phyloP scores from a whole-genome alignment of 768 basidiomycete species.

The Boletus fagicola region DNA sequence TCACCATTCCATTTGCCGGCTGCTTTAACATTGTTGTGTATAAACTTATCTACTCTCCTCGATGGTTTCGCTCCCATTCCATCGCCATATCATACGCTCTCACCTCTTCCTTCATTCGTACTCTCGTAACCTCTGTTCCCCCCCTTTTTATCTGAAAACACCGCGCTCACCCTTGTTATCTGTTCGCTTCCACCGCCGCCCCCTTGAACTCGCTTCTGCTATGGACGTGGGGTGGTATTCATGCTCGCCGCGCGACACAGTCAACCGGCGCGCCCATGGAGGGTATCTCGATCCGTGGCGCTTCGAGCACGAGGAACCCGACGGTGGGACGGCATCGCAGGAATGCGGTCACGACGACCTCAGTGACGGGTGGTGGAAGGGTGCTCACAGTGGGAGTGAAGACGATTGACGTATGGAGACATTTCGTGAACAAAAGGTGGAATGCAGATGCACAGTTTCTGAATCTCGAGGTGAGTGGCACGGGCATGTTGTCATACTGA shows the following conservation, averaged over 20 bases:
- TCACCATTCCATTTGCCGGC: constrained; percentile 14
- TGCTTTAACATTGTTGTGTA: constrained; percentile 18
- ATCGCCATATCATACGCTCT: constrained; percentile 12
- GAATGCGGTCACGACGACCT: constrained; percentile 46
- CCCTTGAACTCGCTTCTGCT: constrained; percentile 21
- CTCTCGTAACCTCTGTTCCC: constrained; percentile 6
- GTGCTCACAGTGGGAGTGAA: constrained; percentile 31
- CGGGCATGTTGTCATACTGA: not conserved
- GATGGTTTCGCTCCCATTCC: constrained; percentile 14
- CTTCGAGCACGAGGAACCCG: constrained; percentile 43
- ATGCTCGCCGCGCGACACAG: constrained; percentile 44
- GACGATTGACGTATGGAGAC: constrained; percentile 67
- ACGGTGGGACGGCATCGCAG: constrained; percentile 57
- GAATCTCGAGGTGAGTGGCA: constrained; percentile 72
- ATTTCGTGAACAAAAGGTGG: constrained; percentile 72
- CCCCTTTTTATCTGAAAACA: constrained; percentile 23
- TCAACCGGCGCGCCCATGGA: constrained; percentile 41
- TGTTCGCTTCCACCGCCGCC: constrained; percentile 28
- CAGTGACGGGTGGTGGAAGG: constrained; percentile 11
- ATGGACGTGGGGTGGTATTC: constrained; percentile 21
- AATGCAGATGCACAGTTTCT: constrained; percentile 67
- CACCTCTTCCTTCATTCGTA: constrained; percentile 8
- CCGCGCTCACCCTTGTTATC: constrained; percentile 39
- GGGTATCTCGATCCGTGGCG: constrained; percentile 65
- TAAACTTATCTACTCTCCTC: constrained; percentile 14